A percentile compares a stretch with the other conserved stretches of the same genome.
Conservation (phyloP, 345 rosid species). For the Acer saccharum region DNA sequence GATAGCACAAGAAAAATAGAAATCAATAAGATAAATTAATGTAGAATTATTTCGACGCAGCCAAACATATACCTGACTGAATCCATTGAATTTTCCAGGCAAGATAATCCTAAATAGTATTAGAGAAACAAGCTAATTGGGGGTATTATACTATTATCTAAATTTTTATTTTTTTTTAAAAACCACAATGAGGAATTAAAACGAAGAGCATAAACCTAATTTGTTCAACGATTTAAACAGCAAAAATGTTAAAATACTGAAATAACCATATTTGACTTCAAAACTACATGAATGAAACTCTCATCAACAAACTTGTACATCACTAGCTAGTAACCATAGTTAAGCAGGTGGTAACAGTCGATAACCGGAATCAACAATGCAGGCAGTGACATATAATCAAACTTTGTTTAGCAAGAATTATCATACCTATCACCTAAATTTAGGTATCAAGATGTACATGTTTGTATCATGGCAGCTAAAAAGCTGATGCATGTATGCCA, state of each 20-base stretch:
- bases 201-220: background rate
- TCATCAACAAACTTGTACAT: background rate
- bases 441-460: background rate
- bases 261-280: background rate
- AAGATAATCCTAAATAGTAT: background rate
- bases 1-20: background rate
- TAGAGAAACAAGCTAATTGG: background rate
- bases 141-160: background rate
- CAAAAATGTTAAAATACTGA: background rate
- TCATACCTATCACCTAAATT: background rate
- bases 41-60: background rate
- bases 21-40: background rate
- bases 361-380: constrained; percentile 1
- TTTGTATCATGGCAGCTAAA: background rate
- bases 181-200: background rate
- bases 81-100: background rate
- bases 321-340: too few species aligned
- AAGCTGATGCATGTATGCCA: background rate
- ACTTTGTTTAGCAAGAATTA: background rate
- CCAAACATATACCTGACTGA: background rate
- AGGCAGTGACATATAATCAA: background rate
- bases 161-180: too few species aligned
- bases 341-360: too few species aligned
- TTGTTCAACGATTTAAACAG: background rate
- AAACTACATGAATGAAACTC: background rate